Evolutionary conservation across 1,284 basidiomycete genomes (phyloP).

Genomic region (Agaricales sp.): DNA sequence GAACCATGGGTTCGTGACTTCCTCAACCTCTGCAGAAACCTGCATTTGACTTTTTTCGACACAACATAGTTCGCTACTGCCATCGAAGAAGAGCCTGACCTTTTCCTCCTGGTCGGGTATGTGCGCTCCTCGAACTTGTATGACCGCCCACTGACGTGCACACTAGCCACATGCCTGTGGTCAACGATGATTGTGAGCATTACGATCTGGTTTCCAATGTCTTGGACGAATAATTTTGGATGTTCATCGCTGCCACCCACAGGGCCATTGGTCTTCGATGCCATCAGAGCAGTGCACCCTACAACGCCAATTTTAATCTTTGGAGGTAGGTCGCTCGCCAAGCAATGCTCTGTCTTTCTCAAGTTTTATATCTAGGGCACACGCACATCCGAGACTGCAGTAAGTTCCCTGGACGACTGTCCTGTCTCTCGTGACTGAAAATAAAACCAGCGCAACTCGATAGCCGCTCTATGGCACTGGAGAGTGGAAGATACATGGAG

Average conservation of each 20-base stretch:
- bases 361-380: constrained; percentile 20
- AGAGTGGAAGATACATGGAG: constrained; percentile 84
- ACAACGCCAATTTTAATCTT: constrained; percentile 71
- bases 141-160: no score
- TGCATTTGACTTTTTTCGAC: no score
- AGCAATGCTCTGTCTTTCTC: no score
- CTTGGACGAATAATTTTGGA: no score
- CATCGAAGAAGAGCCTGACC: constrained; percentile 71
- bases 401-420: constrained; percentile 11
- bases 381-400: constrained; percentile 36
- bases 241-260: no score
- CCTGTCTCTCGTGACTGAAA: constrained; percentile 10
- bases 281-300: constrained; percentile 63
- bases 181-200: no score
- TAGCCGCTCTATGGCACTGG: constrained; percentile 58
- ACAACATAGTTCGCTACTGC: constrained; percentile 61
- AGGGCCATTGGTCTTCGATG: constrained; percentile 67
- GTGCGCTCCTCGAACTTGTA: no score
- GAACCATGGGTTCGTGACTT: constrained; percentile 60
- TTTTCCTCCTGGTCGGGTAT: constrained; percentile 67
- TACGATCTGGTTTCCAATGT: no score
- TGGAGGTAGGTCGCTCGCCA: no score
- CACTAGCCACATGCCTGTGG: no score
- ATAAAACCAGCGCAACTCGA: constrained; percentile 38
- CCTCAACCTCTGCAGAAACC: no score